A percentile compares a stretch with the other conserved stretches of the same genome.
Conservation (phyloP, 2,329 filamentous ascomycete genomes). For the Fusarium albosuccineum region DNA sequence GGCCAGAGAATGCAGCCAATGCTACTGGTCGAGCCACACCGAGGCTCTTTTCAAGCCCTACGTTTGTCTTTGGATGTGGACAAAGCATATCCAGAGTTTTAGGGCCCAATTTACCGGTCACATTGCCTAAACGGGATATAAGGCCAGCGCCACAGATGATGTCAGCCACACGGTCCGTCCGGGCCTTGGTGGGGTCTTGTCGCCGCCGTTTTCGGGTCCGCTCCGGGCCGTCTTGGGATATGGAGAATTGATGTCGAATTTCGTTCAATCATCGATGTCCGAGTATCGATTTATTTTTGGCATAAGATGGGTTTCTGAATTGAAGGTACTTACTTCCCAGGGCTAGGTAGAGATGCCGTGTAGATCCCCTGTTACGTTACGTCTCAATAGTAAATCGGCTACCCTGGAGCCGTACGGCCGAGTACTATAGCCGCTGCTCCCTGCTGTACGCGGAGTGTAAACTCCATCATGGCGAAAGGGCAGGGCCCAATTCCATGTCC, state of each 20-base stretch:
- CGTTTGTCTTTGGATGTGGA: neutral
- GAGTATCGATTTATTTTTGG: slow-evolving; percentile 35
- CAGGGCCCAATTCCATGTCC: slow-evolving; percentile 2
- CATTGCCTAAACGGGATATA: slow-evolving; percentile 26
- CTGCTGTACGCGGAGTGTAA: slow-evolving; percentile 7
- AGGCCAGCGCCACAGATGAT: slow-evolving; percentile 10
- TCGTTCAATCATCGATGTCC: slow-evolving; percentile 10
- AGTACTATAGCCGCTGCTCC: neutral
- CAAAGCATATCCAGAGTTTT: neutral
- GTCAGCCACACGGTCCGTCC: slow-evolving; percentile 37
- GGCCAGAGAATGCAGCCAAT: neutral
- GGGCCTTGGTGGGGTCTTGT: slow-evolving; percentile 27
- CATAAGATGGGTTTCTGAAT: neutral
- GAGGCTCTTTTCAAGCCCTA: slow-evolving; percentile 8
- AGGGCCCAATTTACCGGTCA: slow-evolving; percentile 12
- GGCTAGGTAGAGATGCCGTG: neutral
- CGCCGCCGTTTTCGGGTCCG: slow-evolving; percentile 32
- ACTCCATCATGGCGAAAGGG: slow-evolving; percentile 15
- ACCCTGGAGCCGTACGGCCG: slow-evolving; percentile 16
- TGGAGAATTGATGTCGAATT: slow-evolving; percentile 11
- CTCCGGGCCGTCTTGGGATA: slow-evolving; percentile 25
- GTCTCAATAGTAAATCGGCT: neutral
- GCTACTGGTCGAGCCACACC: slow-evolving; percentile 1
- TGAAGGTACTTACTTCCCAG: neutral
- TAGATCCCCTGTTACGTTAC: neutral